Evolutionary conservation across 306 rosid species (phyloP).

Genomic region (Vachellia collinsii): DNA sequence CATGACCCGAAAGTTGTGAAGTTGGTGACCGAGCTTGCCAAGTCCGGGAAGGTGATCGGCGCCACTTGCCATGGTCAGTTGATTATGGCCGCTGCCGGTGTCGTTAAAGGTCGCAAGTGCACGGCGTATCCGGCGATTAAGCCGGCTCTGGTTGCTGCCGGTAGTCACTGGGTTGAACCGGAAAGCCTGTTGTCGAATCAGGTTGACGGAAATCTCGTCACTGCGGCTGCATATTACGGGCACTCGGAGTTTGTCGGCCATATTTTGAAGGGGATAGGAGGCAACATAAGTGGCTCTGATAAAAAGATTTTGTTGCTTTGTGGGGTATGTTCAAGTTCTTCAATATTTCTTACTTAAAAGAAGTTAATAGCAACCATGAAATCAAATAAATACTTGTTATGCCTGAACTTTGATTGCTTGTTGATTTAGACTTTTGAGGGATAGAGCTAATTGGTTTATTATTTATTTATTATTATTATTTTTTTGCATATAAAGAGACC

Average conservation of each 20-base stretch:
- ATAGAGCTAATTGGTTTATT: background rate
- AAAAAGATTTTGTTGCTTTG: conserved; percentile 65
- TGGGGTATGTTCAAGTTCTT: conserved; percentile 53
- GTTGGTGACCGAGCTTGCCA: conserved; percentile 48
- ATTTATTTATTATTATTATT: too few species aligned
- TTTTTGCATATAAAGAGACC: too few species aligned
- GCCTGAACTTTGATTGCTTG: too few species aligned
- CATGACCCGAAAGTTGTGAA: conserved; percentile 44
- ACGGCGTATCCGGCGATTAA: conserved; percentile 54
- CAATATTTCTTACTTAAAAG: background rate
- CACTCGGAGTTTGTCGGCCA: conserved; percentile 55
- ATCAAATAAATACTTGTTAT: too few species aligned
- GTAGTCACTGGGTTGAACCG: conserved; percentile 71
- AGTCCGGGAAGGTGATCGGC: conserved; percentile 52
- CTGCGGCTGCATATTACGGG: conserved; percentile 47
- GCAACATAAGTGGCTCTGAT: conserved; percentile 55
- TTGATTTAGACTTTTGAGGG: background rate
- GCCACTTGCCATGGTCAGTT: conserved; percentile 69
- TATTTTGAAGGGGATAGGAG: conserved; percentile 66
- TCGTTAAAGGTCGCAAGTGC: conserved; percentile 54
- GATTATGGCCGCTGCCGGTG: conserved; percentile 69
- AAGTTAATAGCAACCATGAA: background rate
- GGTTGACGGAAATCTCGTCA: conserved; percentile 63
- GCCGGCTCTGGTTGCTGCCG: conserved; percentile 60
- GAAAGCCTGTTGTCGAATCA: conserved; percentile 42